phyloP scores from a whole-genome alignment of 345 rosid species.

The Arabidopsis arenosa region DNA sequence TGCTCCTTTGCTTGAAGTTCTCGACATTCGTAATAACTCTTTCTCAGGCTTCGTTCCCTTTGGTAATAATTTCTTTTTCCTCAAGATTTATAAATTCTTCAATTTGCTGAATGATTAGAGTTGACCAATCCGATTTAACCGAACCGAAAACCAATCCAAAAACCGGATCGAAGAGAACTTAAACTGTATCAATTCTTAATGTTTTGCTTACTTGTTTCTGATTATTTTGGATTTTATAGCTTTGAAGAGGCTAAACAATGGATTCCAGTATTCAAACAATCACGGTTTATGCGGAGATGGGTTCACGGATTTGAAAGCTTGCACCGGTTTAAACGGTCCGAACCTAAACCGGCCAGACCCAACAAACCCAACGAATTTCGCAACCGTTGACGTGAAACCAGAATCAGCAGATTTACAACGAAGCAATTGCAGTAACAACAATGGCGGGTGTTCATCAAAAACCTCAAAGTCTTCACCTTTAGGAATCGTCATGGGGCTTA shows the following conservation, averaged over 20 bases:
- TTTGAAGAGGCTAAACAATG: slow-evolving; percentile 67
- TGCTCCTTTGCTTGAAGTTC: slow-evolving; percentile 66
- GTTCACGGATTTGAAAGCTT: slow-evolving; percentile 57
- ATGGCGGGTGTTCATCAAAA: slow-evolving; percentile 41
- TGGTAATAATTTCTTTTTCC: slow-evolving; percentile 51
- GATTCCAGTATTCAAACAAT: slow-evolving; percentile 80
- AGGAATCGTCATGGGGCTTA: slow-evolving; percentile 56
- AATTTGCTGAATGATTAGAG: background rate
- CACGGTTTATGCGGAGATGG: slow-evolving; percentile 78
- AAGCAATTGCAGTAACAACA: slow-evolving; percentile 51
- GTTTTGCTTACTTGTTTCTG: background rate
- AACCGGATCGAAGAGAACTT: background rate
- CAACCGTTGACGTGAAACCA: slow-evolving; percentile 55
- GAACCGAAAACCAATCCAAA: background rate
- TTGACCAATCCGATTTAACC: background rate
- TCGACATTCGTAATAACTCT: slow-evolving; percentile 84
- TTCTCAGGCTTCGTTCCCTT: slow-evolving; percentile 83
- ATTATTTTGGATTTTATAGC: slow-evolving; percentile 52
- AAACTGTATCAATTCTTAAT: background rate
- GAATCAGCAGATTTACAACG: slow-evolving; percentile 65
- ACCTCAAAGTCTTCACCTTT: slow-evolving; percentile 44
- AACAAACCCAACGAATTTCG: slow-evolving; percentile 53
- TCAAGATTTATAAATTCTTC: background rate
- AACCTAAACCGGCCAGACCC: slow-evolving; percentile 71
- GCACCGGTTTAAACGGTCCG: slow-evolving; percentile 49